A percentile compares a stretch with the other conserved stretches of the same genome.
Evolutionary conservation across 106 monocot genomes (phyloP).

Genomic region (Acorus gramineus): DNA sequence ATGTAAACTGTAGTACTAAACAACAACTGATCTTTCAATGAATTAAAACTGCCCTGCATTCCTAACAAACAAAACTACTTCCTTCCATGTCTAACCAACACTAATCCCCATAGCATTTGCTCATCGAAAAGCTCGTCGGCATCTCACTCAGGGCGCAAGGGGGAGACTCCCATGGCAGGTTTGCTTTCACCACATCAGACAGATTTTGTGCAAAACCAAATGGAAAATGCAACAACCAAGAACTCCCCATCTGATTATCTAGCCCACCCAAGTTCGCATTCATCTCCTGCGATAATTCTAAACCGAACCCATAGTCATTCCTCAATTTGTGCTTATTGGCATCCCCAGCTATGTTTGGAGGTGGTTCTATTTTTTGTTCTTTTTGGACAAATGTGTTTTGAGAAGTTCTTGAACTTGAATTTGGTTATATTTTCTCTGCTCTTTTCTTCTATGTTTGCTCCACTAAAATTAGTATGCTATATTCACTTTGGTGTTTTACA

Average conservation of each 20-base stretch:
- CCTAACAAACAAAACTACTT: constrained; percentile 25
- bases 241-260: constrained; percentile 20
- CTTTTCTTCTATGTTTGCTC: too few species aligned
- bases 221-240: constrained; percentile 24
- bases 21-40: not conserved
- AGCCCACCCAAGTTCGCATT: constrained; percentile 9
- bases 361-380: too few species aligned
- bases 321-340: constrained; percentile 15
- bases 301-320: constrained; percentile 26
- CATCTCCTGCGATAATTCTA: constrained; percentile 21
- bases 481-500: too few species aligned
- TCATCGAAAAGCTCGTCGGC: constrained; percentile 25
- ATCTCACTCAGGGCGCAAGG: constrained; percentile 35
- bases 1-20: not conserved
- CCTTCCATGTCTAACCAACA: not conserved
- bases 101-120: constrained; percentile 41
- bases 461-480: too few species aligned
- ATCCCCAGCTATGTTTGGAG: not conserved
- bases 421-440: too few species aligned
- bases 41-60: constrained; percentile 14
- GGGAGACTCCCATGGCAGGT: constrained; percentile 39
- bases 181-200: constrained; percentile 60
- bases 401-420: too few species aligned
- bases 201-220: constrained; percentile 26
- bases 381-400: too few species aligned